phyloP scores from a whole-genome alignment of 2,329 filamentous ascomycete species.

The Myriosclerotinia curreyana region DNA sequence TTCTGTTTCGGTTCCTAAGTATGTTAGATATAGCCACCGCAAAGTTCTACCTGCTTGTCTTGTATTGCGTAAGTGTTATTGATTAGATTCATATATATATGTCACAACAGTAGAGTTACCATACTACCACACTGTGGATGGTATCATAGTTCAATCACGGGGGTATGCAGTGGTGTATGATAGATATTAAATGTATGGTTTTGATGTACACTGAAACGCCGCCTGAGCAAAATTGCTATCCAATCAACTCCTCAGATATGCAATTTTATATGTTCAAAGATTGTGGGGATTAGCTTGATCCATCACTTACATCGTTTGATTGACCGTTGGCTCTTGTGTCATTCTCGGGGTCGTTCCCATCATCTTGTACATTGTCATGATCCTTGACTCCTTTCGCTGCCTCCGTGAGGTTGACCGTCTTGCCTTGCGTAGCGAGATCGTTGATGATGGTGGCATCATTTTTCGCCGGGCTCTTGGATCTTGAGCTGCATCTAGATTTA shows the following conservation, averaged over 20 bases:
- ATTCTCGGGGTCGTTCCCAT: neutral
- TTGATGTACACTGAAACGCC: neutral
- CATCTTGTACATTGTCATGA: slow-evolving; percentile 22
- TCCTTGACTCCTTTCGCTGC: slow-evolving; percentile 24
- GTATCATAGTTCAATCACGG: neutral
- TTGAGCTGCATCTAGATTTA: slow-evolving; percentile 29
- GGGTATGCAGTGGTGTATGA: neutral
- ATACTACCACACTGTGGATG: slow-evolving; percentile 19
- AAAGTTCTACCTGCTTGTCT: too few species aligned
- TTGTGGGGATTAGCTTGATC: slow-evolving; percentile 17
- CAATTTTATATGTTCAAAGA: neutral
- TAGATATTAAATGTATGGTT: neutral
- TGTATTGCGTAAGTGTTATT: neutral
- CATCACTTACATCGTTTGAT: slow-evolving; percentile 32
- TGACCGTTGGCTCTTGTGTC: neutral
- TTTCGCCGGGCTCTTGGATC: slow-evolving; percentile 34
- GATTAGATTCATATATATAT: neutral
- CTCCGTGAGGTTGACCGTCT: slow-evolving; percentile 28
- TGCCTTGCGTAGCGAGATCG: slow-evolving; percentile 31
- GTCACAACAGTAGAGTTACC: neutral
- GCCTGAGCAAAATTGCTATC: slow-evolving; percentile 26
- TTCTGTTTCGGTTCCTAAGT: slow-evolving; percentile 36
- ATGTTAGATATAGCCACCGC: slow-evolving; percentile 4
- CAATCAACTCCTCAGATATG: neutral
- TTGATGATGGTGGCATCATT: slow-evolving; percentile 35